Base-by-base conservation (phyloP, 768 basidiomycete species). In the Leccinum uliginosum region DNA sequence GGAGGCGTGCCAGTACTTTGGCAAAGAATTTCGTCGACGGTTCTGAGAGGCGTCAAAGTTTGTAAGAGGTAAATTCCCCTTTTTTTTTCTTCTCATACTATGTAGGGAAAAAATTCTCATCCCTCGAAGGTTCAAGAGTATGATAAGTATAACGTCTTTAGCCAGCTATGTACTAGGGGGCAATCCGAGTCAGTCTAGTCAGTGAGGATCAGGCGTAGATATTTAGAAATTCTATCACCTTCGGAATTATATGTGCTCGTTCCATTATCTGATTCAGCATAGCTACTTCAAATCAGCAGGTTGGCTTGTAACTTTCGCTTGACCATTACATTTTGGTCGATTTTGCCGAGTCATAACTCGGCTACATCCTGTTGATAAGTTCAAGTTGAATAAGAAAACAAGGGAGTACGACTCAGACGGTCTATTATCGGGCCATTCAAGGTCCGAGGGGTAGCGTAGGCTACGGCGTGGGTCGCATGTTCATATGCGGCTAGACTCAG, bases 11-110 rank as follows among this genome's bases (percentile, higher is more conserved):
- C 54, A 53, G 12, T n/a, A n/a, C n/a, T n/a, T 24, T 26, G 19
- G 44, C 26, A 46, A 35, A 29, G 34, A 54, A 48, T 32, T 14
- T 21, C 5, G 30, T 40, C 24, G 47, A 48, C 17, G 45, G 21
- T 17, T n/a, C 9, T 4, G 51, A 49, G 51, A 34, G 30, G 30
- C 51, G n/a, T 61, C 64, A 56, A 53, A 59, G 40, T 17, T 24
- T 54, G 30, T 38, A 43, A 32, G 21, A 32, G 49, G 54, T 34
- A 35, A 29, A 52, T n/a, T 24, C 40, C 10, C 40, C n/a, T 9
- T 43, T 19, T 50, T 19, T 50, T 30, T 11, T 32, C 30, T 32
- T 32, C 30, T 32, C 30, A 14, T 32, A 12, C 30, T 2, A 14
- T 12, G 30, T 14, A 32, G 30, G 12, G 35, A 35, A 35, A 17